phyloP scores from a whole-genome alignment of 225 moss, liverwort and hornwort species.

The Sphagnum tenellum region DNA sequence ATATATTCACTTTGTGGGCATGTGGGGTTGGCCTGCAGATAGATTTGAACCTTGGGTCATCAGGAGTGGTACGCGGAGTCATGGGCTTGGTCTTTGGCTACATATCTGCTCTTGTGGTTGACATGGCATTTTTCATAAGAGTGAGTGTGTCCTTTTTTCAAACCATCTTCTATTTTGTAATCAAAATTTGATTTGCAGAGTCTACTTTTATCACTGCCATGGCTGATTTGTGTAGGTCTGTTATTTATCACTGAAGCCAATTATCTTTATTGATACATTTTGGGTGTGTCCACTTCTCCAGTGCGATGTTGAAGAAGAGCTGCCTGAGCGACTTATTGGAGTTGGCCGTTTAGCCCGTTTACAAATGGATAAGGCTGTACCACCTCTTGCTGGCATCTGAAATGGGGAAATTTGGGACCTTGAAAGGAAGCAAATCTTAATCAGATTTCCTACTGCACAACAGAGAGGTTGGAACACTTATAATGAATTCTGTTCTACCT shows the following conservation, averaged over 20 bases:
- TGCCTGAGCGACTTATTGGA: slow-evolving; percentile 62
- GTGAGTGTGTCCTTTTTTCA: slow-evolving; percentile 14
- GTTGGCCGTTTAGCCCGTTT: slow-evolving; percentile 53
- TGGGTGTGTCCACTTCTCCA: slow-evolving; percentile 12
- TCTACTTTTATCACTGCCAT: not conserved
- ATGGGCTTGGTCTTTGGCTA: slow-evolving; percentile 60
- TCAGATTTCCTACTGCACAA: too few relatives aligned
- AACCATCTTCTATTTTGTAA: not conserved
- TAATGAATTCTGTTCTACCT: too few relatives aligned
- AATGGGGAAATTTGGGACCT: too few relatives aligned
- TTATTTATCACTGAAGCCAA: not conserved
- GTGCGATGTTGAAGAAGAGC: slow-evolving; percentile 52
- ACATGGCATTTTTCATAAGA: slow-evolving; percentile 61
- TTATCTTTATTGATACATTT: not conserved
- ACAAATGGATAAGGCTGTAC: slow-evolving; percentile 49
- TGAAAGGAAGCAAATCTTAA: too few relatives aligned
- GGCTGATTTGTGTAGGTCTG: not conserved
- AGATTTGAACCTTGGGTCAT: slow-evolving; percentile 64
- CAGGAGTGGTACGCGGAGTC: slow-evolving; percentile 61
- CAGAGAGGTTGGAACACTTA: too few relatives aligned
- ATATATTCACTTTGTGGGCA: not conserved
- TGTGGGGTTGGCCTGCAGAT: slow-evolving; percentile 22
- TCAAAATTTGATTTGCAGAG: not conserved
- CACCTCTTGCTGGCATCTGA: not conserved
- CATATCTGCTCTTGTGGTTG: slow-evolving; percentile 59